Evolutionary conservation across 768 basidiomycete species (phyloP), one percentile per base, ranked within the genome.

Genomic region (Agrocybe chaxingu): DNA sequence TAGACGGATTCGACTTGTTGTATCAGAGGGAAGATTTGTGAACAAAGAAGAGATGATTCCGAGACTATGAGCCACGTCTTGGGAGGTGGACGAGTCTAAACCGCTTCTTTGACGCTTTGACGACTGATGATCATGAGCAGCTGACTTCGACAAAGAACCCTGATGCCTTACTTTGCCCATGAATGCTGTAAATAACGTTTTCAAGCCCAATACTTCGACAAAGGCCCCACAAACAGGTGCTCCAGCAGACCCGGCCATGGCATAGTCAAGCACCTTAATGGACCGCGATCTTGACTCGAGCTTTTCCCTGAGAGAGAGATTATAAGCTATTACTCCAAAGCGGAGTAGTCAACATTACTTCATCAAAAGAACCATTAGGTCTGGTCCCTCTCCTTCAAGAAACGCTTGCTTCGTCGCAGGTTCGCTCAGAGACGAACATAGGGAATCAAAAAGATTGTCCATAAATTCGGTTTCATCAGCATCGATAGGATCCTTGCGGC

Each of bases 321-420:
- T 43, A 10, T 35, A 32, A 35, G 8, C 8, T 42, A 13, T 30
- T 16, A 10, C 13, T 33, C 12, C 33, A 11, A 24, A 44, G 8
- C n/a, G 49, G 9, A n/a, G 8, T 70, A 11, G 32, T 8, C 13
- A 9, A 10, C 2, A 83, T 40, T 58, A 95, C 93, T 89, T 96
- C 88, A 98, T 94, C 80, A 97, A 89, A 55, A 98, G 75, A n/a
- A 97, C 80, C 94, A 98, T 98, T 32, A 99, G 78, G 60, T 99
- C 97, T 10, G 93, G 83, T 1, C 97, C 97, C 66, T 99, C 97
- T 13, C 86, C 86, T 8, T 84, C 81, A n/a, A 93, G 70, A 69
- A 99, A 98, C 3, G 84, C 68, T 12, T 77, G 66, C 68, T 98
- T 98, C 64, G 88, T 82, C 42, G 83, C 74, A 10, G 84, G 74